Evolutionary conservation across 1,284 basidiomycete species (phyloP), one percentile per base, ranked within the genome.

Genomic region (Trichosporon ovoides): DNA sequence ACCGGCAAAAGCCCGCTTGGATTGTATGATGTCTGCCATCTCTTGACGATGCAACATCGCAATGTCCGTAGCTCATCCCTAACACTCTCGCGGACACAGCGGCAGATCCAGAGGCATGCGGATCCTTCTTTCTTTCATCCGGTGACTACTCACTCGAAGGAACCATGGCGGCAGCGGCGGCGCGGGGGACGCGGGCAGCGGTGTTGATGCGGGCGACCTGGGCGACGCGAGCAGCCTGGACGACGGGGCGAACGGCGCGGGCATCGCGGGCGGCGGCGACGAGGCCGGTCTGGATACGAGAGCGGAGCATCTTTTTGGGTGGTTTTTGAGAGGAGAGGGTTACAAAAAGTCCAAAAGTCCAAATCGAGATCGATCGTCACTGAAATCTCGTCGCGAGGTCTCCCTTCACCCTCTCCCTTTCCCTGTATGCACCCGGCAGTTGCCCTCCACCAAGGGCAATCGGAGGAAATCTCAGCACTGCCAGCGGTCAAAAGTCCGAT

Each of bases 301-400:
- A 67, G 59, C 70, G 66, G 66, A 72, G 64, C 70, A 72, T 72
- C 38, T 43, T 53, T 33, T 46, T 48, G 24, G 22, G 43, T 48
- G 43, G 24, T 48, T 48, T 48, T 28, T 16, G 43, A 16, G n/a
- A 24, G 13, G 28, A 48, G n/a, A n/a, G n/a, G 43, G 24, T 31
- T 31, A 6, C 24, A 16, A 48, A 22, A 48, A 24, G 6, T 36
- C 18, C 50, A 48, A 38, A 19, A 38, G 24, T 19, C 40, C 40
- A n/a, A 31, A 19, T 31, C 28, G 43, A 28, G 22, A 22, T n/a
- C 24, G 14, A 22, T 48, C 28, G 43, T 28, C 24, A 48, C 28
- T 24, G 43, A 48, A 48, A 48, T 48, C 43, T 48, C 43, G 43
- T 28, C 43, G 24, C 22, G 43, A 28, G 20, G 43, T 16, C 43